Evolutionary conservation across 331 rosid genomes (phyloP), one percentile per base, ranked within the genome.

Genomic region (Acacia pycnantha): DNA sequence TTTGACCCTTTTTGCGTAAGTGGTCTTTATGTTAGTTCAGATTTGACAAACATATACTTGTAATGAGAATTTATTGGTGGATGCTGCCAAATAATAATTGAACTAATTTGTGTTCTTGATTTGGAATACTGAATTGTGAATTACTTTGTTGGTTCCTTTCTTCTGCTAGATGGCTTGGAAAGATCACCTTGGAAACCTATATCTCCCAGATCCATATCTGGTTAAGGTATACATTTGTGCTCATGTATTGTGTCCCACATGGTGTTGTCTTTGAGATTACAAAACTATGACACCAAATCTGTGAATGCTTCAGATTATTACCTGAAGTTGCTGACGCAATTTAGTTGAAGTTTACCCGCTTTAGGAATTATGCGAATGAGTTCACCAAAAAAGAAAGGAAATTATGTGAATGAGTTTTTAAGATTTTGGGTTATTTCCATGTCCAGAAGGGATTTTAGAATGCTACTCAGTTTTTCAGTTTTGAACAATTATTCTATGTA

Each of bases 141-240:
- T 56, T 82, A 48, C 58, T 73, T 82, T 76, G 48, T 59, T 61
- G 13, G 59, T 82, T 82, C 19, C 67, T 83, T 46, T 61, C 80
- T 80, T 91, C 88, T 81, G 35, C 78, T 87, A 95, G 98, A 79
- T 95, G 98, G 98, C 97, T 95, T 80, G 98, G 98, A 69, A 95
- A 95, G 97, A 67, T 95, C 69, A 93, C 98, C 2, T 86, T 95
- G 84, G 98, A 93, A 86, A 95, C 98, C 62, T 95, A 95, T 88
- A 95, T 95, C 85, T 91, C 97, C 72, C 98, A 95, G 84, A 84
- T 95, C 88, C 98, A 95, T 74, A 91, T 93, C 82, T 95, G 98
- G 99, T 85, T 96, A 82, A 92, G 99, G 99, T 95, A 95, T 71
- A 26, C 7, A 31, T 66, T 22, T 77, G 76, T 44, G 29, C 27